phyloP scores from a whole-genome alignment of 2,329 filamentous ascomycete genomes.

The Claviceps capensis region DNA sequence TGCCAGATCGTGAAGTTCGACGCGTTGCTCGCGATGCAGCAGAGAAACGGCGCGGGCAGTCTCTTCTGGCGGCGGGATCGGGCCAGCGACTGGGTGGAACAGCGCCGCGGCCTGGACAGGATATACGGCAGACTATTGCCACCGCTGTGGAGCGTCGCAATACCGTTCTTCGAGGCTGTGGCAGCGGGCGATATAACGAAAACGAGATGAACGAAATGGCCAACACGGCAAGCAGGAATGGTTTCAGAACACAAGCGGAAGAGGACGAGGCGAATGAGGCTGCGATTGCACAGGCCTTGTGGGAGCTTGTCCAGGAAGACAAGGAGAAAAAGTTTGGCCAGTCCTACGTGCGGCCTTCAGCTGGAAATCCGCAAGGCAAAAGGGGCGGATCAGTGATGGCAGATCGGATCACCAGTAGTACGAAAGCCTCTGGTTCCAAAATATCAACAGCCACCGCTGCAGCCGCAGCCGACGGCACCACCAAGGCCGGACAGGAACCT shows the following conservation, averaged over 20 bases:
- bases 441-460: background rate
- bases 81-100: conserved; percentile 62
- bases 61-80: conserved; percentile 45
- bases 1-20: conserved; percentile 61
- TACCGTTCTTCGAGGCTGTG: conserved; percentile 59
- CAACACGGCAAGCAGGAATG: conserved; percentile 51
- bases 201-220: conserved; percentile 51
- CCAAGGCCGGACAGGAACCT: background rate
- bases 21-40: conserved; percentile 61
- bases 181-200: conserved; percentile 52
- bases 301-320: conserved; percentile 73
- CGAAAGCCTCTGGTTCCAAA: background rate
- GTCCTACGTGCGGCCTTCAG: conserved; percentile 35
- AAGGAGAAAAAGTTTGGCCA: conserved; percentile 41
- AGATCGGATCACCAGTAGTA: conserved; percentile 4
- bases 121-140: conserved; percentile 60
- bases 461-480: background rate
- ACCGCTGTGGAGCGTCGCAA: conserved; percentile 57
- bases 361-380: conserved; percentile 10
- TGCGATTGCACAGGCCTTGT: conserved; percentile 73
- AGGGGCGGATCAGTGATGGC: conserved; percentile 20
- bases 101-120: conserved; percentile 36
- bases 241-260: conserved; percentile 72
- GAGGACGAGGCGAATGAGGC: conserved; percentile 81
- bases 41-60: conserved; percentile 49